Conservation (phyloP, 306 rosid genomes). For the Cicer bijugum region DNA sequence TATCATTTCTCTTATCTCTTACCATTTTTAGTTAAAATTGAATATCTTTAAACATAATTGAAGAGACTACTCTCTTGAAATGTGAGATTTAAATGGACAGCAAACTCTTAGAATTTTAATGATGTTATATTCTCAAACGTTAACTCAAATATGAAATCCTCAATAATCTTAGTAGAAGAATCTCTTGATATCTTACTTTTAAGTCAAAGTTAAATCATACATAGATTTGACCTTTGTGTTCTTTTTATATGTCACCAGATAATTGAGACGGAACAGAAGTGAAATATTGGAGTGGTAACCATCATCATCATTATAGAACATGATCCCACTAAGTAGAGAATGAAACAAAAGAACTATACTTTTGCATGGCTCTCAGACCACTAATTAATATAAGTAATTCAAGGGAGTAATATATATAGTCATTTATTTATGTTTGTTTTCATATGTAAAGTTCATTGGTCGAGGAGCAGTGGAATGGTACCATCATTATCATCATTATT, state of each 20-base stretch:
- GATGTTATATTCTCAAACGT: too few species aligned
- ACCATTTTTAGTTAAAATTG: too few species aligned
- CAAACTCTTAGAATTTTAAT: too few species aligned
- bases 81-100: too few species aligned
- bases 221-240: background rate
- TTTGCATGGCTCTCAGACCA: background rate
- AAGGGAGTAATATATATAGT: background rate
- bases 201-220: background rate
- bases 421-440: background rate
- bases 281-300: background rate
- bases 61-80: too few species aligned
- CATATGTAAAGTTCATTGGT: background rate
- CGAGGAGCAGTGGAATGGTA: background rate
- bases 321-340: background rate
- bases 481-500: background rate
- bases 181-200: too few species aligned
- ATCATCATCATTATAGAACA: background rate
- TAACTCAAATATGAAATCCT: too few species aligned
- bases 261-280: background rate
- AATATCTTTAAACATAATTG: too few species aligned
- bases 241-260: background rate
- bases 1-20: too few species aligned
- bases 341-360: background rate
- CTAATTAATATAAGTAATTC: background rate
- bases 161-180: too few species aligned